Evolutionary conservation across 352 stramenopile genomes (phyloP).

Genomic region (Ophiocytium majus): DNA sequence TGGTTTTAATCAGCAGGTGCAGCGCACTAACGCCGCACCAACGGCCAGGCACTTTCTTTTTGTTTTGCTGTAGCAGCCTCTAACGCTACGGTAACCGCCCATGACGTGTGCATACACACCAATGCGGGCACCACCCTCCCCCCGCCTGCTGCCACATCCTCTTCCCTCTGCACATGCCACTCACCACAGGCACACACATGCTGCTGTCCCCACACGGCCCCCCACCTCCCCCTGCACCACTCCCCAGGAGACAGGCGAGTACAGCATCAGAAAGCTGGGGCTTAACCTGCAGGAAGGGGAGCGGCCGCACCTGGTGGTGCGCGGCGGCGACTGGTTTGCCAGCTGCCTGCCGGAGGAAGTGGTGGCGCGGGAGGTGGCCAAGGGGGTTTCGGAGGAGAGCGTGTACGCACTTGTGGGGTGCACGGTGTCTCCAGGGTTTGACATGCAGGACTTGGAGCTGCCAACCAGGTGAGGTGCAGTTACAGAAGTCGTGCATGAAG

Average conservation of each 20-base stretch:
- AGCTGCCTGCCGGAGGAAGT: background rate
- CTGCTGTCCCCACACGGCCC: background rate
- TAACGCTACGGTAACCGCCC: no score
- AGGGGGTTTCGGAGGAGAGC: background rate
- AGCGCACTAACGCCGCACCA: no score
- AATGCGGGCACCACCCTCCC: no score
- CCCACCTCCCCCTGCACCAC: background rate
- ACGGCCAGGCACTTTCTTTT: no score
- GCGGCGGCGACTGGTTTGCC: background rate
- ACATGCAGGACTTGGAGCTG: slow-evolving; percentile 8
- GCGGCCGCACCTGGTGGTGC: background rate
- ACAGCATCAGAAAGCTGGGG: slow-evolving; percentile 3
- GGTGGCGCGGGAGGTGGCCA: background rate
- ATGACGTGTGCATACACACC: no score
- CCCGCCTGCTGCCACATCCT: no score
- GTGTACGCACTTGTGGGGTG: background rate
- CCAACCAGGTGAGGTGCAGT: slow-evolving; percentile 3
- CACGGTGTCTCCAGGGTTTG: background rate
- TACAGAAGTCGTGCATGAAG: no score
- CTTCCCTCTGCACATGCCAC: background rate
- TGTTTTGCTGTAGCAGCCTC: no score
- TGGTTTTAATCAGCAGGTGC: no score
- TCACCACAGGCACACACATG: background rate
- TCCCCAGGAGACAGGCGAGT: background rate
- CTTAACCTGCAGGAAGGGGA: background rate